These are phyloP conservation scores for Magnaporthiopsis poae DNA, from an alignment of 2,329 filamentous ascomycete species.

Conservation along the genomic window DNA sequence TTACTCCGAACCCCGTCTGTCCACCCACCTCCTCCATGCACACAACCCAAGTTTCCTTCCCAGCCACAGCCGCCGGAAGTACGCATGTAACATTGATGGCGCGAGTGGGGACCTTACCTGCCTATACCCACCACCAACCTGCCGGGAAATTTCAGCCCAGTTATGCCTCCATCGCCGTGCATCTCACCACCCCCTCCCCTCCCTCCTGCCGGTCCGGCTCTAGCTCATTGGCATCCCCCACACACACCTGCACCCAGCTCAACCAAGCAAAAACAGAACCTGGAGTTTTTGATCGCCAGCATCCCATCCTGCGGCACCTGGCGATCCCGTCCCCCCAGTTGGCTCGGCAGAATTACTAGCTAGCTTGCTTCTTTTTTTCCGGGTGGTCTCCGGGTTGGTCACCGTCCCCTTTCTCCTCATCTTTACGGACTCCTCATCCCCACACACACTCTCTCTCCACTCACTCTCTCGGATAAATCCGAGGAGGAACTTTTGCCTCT, in stretches of 20 bases:
- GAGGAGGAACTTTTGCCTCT: neutral
- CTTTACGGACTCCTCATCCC: neutral
- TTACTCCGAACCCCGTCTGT: too few relatives aligned
- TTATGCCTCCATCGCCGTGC: neutral
- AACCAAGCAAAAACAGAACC: neutral
- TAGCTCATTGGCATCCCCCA: too few relatives aligned
- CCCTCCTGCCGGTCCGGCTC: too few relatives aligned
- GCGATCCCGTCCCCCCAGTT: neutral
- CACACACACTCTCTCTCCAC: too few relatives aligned
- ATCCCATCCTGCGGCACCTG: neutral
- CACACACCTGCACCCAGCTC: neutral
- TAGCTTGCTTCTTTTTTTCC: neutral
- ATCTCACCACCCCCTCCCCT: neutral
- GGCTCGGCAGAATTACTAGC: conserved; percentile 4
- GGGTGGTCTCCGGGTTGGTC: too few relatives aligned
- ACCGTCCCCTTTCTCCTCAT: neutral
- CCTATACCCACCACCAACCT: neutral
- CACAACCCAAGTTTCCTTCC: neutral
- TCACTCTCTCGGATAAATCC: neutral
- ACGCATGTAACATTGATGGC: neutral
- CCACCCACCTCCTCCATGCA: neutral
- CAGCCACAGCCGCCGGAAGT: neutral
- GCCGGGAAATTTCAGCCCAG: neutral
- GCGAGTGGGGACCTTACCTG: neutral
- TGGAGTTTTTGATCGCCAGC: neutral